Percentiles rank a stretch among this genome's conserved stretches.
phyloP scores from a whole-genome alignment of 208 protist species.

The Leishmania mexicana region DNA sequence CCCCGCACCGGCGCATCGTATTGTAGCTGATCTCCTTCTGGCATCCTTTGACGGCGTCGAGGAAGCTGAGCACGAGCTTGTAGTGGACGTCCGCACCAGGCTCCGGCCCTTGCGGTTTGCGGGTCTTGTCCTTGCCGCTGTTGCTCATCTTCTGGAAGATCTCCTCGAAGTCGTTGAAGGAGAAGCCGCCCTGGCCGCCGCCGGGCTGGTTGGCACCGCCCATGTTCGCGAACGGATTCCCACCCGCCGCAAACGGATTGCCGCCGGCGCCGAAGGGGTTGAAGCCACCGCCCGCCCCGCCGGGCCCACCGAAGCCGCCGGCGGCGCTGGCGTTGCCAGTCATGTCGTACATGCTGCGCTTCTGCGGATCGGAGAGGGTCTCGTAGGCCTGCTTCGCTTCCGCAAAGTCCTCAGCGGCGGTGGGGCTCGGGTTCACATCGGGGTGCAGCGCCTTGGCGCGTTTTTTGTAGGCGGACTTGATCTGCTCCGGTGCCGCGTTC shows the following conservation, averaged over 20 bases:
- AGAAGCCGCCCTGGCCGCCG: conserved; percentile 62
- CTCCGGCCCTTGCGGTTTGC: conserved; percentile 83
- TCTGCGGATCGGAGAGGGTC: conserved; percentile 88
- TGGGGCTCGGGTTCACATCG: conserved; percentile 83
- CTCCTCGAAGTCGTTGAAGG: conserved; percentile 91
- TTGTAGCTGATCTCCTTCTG: conserved; percentile 91
- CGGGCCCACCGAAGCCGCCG: conserved; percentile 46
- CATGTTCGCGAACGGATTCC: conserved; percentile 64
- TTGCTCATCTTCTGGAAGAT: conserved; percentile 91
- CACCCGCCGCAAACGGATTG: conserved; percentile 54
- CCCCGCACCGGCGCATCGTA: conserved; percentile 82
- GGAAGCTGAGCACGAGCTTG: conserved; percentile 78
- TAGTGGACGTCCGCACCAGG: conserved; percentile 89
- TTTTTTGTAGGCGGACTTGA: conserved; percentile 88
- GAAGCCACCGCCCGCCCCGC: conserved; percentile 36
- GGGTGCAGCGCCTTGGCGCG: conserved; percentile 89
- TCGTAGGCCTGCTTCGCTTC: conserved; percentile 92
- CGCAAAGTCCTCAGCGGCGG: conserved; percentile 86
- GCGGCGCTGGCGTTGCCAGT: conserved; percentile 81
- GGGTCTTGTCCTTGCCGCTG: conserved; percentile 80
- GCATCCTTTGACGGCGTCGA: conserved; percentile 88
- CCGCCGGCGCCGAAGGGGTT: conserved; percentile 59
- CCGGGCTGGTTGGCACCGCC: conserved; percentile 15
- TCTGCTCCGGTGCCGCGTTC: conserved; percentile 82
- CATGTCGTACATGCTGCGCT: conserved; percentile 93